These are phyloP conservation scores for Trichophyton simii DNA, from an alignment of 2,329 filamentous ascomycete genomes.

Conservation along the genomic window DNA sequence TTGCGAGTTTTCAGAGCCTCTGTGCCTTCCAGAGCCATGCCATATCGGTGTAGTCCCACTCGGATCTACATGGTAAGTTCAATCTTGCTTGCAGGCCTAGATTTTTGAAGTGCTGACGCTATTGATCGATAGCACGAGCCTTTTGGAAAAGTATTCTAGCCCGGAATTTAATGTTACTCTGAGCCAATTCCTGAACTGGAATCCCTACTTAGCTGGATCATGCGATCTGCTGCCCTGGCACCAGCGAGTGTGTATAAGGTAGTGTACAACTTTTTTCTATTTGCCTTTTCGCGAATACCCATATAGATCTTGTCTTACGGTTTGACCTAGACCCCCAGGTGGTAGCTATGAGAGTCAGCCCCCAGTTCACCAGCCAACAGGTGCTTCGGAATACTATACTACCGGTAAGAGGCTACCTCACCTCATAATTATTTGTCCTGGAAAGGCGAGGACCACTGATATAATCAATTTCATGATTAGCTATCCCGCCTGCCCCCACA, in stretches of 20 bases:
- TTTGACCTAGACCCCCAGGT: slow-evolving; percentile 4
- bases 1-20: background rate
- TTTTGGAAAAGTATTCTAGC: background rate
- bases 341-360: slow-evolving; percentile 7
- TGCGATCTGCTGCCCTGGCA: slow-evolving; percentile 1
- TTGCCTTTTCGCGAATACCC: background rate
- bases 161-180: background rate
- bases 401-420: background rate
- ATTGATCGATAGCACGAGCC: background rate
- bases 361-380: slow-evolving; percentile 13
- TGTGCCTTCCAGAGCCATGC: background rate
- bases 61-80: background rate
- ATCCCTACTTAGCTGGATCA: slow-evolving; percentile 15
- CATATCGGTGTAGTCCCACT: background rate
- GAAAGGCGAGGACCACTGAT: background rate
- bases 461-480: background rate
- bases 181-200: slow-evolving; percentile 4
- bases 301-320: background rate
- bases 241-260: background rate
- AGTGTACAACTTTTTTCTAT: background rate
- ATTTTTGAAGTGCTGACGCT: background rate
- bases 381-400: background rate
- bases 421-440: background rate
- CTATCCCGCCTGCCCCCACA: slow-evolving; percentile 12
- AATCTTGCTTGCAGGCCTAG: background rate